phyloP scores from a whole-genome alignment of 1,284 basidiomycete genomes.

The Ceratobasidium sp. region DNA sequence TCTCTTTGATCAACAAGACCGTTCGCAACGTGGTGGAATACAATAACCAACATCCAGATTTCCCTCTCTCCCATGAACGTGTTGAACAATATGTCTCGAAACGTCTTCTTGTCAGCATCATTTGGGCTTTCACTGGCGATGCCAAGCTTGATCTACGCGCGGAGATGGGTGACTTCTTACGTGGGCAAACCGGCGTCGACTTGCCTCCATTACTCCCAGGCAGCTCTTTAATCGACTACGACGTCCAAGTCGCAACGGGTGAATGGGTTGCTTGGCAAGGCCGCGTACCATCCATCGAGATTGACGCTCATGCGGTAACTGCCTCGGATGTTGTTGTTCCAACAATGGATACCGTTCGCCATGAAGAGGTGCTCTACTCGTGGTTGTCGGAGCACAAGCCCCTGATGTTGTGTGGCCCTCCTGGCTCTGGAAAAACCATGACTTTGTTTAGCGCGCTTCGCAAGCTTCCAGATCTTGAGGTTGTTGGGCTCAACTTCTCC shows the following conservation, averaged over 20 bases:
- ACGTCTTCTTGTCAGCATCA: conserved; percentile 90
- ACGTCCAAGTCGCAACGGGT: conserved; percentile 88
- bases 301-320: conserved; percentile 96
- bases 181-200: conserved; percentile 90
- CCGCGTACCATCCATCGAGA: conserved; percentile 94
- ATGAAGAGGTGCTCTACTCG: conserved; percentile 98
- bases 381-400: conserved; percentile 99
- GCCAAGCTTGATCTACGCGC: conserved; percentile 91
- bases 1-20: conserved; percentile 97
- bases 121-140: conserved; percentile 99
- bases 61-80: conserved; percentile 87
- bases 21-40: conserved; percentile 95
- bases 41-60: conserved; percentile 94
- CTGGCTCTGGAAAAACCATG: conserved; percentile 99
- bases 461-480: conserved; percentile 98
- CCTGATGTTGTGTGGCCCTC: conserved; percentile 97
- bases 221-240: conserved; percentile 93
- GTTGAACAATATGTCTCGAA: conserved; percentile 93
- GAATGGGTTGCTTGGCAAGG: conserved; percentile 96
- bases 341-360: conserved; percentile 98
- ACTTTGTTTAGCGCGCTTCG: conserved; percentile 98
- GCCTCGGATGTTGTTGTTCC: conserved; percentile 98
- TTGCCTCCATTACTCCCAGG: conserved; percentile 83
- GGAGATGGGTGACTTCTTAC: conserved; percentile 91
- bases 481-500: conserved; percentile 99